Percentiles rank a stretch among this genome's conserved stretches.
Evolutionary conservation across 768 basidiomycete species (phyloP).

Genomic region (Lenzites betulinus): DNA sequence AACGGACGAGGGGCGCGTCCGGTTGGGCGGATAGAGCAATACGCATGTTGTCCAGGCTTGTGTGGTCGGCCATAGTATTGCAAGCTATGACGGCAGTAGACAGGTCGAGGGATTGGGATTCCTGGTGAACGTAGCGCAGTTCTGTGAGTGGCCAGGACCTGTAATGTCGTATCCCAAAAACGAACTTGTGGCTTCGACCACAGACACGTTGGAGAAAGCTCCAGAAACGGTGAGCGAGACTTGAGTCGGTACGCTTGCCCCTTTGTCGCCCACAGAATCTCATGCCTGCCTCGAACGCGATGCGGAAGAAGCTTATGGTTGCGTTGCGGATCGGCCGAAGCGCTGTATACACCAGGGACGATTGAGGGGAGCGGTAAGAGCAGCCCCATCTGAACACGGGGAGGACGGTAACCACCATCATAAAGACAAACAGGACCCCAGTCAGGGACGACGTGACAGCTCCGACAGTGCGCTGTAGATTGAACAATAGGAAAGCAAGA

Average conservation of each 20-base stretch:
- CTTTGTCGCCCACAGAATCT: neutral
- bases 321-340: neutral
- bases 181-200: too few species aligned
- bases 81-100: neutral
- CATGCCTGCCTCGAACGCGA: too few species aligned
- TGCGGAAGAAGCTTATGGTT: neutral
- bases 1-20: neutral
- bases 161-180: neutral
- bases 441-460: neutral
- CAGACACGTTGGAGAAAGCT: too few species aligned
- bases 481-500: slow-evolving; percentile 24
- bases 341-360: neutral
- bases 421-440: slow-evolving; percentile 6
- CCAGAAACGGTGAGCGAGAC: neutral
- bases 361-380: slow-evolving; percentile 18
- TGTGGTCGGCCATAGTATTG: neutral
- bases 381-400: slow-evolving; percentile 9
- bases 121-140: neutral
- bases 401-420: neutral
- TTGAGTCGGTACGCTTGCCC: too few species aligned
- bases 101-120: neutral
- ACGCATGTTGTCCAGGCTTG: neutral
- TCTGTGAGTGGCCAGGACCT: neutral
- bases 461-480: slow-evolving; percentile 17
- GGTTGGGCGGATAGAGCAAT: neutral